phyloP scores from a whole-genome alignment of 352 stramenopile genomes.

The Phytophthora cactorum region DNA sequence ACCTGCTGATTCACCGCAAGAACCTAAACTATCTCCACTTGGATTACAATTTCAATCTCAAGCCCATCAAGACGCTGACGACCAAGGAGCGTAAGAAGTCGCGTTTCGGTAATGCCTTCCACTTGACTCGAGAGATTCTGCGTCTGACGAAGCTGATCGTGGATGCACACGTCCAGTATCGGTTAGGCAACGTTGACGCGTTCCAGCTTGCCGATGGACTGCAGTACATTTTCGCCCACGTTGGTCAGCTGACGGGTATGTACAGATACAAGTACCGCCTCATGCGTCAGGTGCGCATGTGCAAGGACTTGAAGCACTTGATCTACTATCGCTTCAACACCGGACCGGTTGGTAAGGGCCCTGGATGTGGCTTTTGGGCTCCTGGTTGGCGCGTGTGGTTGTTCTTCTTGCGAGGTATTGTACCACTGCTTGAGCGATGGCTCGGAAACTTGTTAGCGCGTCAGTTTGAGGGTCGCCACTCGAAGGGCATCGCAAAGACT shows the following conservation, averaged over 20 bases:
- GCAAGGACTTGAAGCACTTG: conserved; percentile 99
- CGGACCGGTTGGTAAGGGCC: conserved; percentile 98
- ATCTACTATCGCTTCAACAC: conserved; percentile 99
- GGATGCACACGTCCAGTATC: conserved; percentile 99
- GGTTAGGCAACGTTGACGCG: conserved; percentile 99
- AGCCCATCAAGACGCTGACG: conserved; percentile 99
- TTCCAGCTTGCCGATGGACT: conserved; percentile 99
- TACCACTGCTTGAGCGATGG: conserved; percentile 98
- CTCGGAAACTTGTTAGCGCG: conserved; percentile 98
- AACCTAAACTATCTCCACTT: conserved; percentile 99
- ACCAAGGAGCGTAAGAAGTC: conserved; percentile 99
- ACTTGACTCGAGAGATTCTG: conserved; percentile 98
- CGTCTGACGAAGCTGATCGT: conserved; percentile 99
- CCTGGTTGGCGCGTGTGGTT: conserved; percentile 99
- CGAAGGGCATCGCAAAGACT: conserved; percentile 98
- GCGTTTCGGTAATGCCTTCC: conserved; percentile 96
- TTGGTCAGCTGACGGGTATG: conserved; percentile 99
- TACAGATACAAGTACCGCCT: conserved; percentile 99
- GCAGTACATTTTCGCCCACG: conserved; percentile 99
- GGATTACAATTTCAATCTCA: conserved; percentile 99
- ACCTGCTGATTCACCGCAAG: conserved; percentile 99
- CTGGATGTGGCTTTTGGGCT: conserved; percentile 99
- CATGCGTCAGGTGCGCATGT: conserved; percentile 98
- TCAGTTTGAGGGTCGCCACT: conserved; percentile 99
- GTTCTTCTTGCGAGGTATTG: conserved; percentile 99